Evolutionary conservation across 345 rosid genomes (phyloP).

Genomic region (Passiflora organensis): DNA sequence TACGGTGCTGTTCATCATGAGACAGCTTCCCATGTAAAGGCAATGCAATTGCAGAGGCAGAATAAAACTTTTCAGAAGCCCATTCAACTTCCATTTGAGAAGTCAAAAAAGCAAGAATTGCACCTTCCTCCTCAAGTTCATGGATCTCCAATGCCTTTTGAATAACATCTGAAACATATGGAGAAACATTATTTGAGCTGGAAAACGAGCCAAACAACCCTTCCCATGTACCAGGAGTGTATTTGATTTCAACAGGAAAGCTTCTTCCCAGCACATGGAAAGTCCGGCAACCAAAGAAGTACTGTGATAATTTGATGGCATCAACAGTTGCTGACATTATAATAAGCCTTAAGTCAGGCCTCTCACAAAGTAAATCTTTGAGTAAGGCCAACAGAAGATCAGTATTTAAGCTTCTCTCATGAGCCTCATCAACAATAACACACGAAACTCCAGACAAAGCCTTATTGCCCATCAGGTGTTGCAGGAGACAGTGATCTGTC

Average conservation of each 20-base stretch:
- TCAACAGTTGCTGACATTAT: conserved; percentile 98
- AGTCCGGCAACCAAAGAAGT: conserved; percentile 60
- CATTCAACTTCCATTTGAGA: conserved; percentile 88
- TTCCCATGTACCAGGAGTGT: conserved; percentile 40
- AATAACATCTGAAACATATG: conserved; percentile 61
- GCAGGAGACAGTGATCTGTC: conserved; percentile 87
- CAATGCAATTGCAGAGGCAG: conserved; percentile 52
- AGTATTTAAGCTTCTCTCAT: conserved; percentile 90
- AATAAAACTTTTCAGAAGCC: conserved; percentile 72
- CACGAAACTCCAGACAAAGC: conserved; percentile 72
- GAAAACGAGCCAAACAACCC: conserved; percentile 20
- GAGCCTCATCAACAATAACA: conserved; percentile 84
- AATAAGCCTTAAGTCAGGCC: conserved; percentile 60
- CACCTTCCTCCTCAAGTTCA: conserved; percentile 60
- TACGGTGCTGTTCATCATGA: conserved; percentile 57
- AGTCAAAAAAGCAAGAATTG: conserved; percentile 84
- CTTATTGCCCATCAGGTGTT: conserved; percentile 59
- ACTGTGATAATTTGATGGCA: conserved; percentile 67
- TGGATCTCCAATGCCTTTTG: conserved; percentile 55
- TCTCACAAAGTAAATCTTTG: conserved; percentile 49
- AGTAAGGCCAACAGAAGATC: conserved; percentile 81
- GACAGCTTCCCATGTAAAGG: conserved; percentile 88
- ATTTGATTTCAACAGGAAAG: conserved; percentile 72
- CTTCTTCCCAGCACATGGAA: conserved; percentile 60
- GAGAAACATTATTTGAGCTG: conserved; percentile 34